Evolutionary conservation across 2,329 filamentous ascomycete genomes (phyloP), one percentile per base, ranked within the genome.

Genomic region (Orbilia quercus): DNA sequence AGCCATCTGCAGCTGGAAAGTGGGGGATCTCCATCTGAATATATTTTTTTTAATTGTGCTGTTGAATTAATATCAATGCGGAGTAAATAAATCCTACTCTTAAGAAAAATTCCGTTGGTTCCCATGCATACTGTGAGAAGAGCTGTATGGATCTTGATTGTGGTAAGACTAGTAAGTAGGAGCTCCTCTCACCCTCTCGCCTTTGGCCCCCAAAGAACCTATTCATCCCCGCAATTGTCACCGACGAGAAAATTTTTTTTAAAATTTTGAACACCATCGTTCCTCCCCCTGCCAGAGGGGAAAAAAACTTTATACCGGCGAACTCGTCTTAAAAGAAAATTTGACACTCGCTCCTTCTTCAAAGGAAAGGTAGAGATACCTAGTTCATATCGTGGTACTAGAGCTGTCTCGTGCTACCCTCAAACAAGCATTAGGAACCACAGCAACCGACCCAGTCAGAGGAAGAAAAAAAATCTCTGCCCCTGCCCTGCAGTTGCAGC

Each of bases 1-100:
- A 62, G 65, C 51, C 47, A 45, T 65, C 36, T 59, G 67, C 59
- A 64, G 53, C 44, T 44, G 34, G 58, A 55, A 54, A 58, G 58
- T 63, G 67, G 59, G 67, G 51, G 58, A 72, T 72, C 50, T 60
- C 67, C 67, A 65, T 72, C 67, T 53, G 66, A 59, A 71, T n/a
- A n/a, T n/a, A 44, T 42, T 71, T 53, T n/a, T n/a, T n/a, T n/a
- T n/a, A n/a, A n/a, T n/a, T 45, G 36, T 71, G 38, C 53, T 40
- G 50, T 66, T 55, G 60, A 54, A 65, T 54, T 64, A 31, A 23
- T 66, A 53, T 58, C 47, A 67, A 58, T 58, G 63, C 59, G 63
- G 63, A 67, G 63, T 7, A 50, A 28, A 64, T 20, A 47, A 40
- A 14, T 14, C 3, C 14, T 14, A 40, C 14, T 14, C 4, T 4